Conservation (phyloP, 352 stramenopile species). For the Pythium periplocum region DNA sequence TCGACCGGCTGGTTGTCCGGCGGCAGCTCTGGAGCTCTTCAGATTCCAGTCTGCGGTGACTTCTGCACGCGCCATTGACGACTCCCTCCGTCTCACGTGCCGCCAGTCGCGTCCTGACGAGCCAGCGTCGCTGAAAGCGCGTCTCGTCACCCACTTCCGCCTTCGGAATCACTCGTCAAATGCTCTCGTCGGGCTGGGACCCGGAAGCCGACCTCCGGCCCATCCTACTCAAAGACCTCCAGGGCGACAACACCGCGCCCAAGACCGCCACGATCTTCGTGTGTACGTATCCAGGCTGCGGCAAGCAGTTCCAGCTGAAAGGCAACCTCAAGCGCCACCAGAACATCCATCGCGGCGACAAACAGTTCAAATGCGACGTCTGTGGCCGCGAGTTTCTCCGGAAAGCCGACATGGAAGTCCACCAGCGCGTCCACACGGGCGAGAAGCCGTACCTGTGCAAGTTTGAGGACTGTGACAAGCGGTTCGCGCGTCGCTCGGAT, state of each 20-base stretch:
- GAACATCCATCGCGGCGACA: conserved; percentile 30
- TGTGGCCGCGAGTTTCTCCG: conserved; percentile 35
- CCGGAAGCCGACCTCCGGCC: conserved; percentile 12
- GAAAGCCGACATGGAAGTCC: conserved; percentile 42
- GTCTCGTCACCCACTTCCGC: too few relatives aligned
- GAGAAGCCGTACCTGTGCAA: conserved; percentile 41
- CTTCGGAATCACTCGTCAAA: too few relatives aligned
- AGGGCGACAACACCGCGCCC: background rate
- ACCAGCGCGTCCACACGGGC: conserved; percentile 39
- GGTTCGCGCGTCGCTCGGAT: conserved; percentile 43
- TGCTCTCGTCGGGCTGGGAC: conserved; percentile 3
- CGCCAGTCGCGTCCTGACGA: too few relatives aligned
- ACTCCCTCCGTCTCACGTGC: too few relatives aligned
- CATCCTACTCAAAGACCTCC: conserved; percentile 2
- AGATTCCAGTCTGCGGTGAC: too few relatives aligned
- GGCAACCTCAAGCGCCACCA: conserved; percentile 38
- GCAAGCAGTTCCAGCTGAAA: conserved; percentile 28
- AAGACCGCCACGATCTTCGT: conserved; percentile 8
- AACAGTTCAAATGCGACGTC: conserved; percentile 24
- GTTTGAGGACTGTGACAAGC: conserved; percentile 24
- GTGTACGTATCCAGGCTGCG: conserved; percentile 24
- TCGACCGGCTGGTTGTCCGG: too few relatives aligned
- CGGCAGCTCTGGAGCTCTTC: too few relatives aligned
- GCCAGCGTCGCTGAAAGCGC: too few relatives aligned
- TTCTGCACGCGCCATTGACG: too few relatives aligned